Base-by-base conservation (phyloP, 768 basidiomycete species). In the Suillus hirtellus region DNA sequence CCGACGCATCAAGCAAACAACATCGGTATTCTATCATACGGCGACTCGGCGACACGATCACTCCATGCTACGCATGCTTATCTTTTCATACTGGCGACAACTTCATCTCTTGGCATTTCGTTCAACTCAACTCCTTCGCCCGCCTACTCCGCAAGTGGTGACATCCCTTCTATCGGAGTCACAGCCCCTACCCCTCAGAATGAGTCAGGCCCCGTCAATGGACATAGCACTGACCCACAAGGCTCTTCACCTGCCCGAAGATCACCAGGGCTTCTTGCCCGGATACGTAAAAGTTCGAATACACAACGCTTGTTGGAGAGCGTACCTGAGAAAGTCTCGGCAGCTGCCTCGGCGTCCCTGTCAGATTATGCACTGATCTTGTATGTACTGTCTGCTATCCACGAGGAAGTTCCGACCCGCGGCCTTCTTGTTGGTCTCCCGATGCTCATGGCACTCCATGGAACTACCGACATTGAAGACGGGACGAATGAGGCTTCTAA, bases 41-140 rank as follows among this genome's bases (percentile, higher is more conserved):
- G 87, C 17, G 90, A 89, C 70, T 73, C 79, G 59, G 84, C 83
- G 12, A 88, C 82, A 21, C 86, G 89, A 63, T 92, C 95, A 66
- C 81, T 95, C 38, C 86, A 94, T 67, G 89, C 90, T 31, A 78
- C 89, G 4, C 89, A 95, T 70, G 92, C 92, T 2, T 91, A 93
- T 71, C 68, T 89, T 10, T 97, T 89, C 70, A 86, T 89, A 43
- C 81, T 96, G 19, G 89, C 90, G 2, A 91, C 89, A 17, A 85
- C 92, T 0, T 81, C 87, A 0, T 80, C 83, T 17, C 78, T 95
- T 2, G 89, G 87, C 1, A 62, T 84, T 44, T 64, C 77, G 21
- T 66, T 80, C 59, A 64, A 75, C 66, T 72, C 76, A 62, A 69
- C 79, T 15, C 77, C 83, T 1, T 72, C 79, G 12, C 82, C 84